phyloP scores from a whole-genome alignment of 1,284 basidiomycete genomes.

The Tetrapyrgos nigripes region DNA sequence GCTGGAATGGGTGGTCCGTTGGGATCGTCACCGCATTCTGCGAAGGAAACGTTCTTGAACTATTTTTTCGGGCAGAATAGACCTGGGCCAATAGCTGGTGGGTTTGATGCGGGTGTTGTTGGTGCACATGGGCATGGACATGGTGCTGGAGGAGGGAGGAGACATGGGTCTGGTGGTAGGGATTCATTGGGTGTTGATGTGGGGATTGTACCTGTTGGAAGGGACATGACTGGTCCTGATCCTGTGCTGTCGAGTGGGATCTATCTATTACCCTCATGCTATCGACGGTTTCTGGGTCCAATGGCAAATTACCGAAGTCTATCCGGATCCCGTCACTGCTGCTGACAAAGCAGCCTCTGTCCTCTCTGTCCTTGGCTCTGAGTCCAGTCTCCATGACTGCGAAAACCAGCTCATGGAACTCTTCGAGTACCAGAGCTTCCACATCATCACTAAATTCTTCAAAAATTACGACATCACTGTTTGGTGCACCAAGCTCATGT shows the following conservation, averaged over 20 bases:
- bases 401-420: no score
- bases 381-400: no score
- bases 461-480: conserved; percentile 97
- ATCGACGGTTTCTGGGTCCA: conserved; percentile 99
- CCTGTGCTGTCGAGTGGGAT: no score
- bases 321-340: conserved; percentile 94
- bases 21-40: conserved; percentile 54
- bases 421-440: no score
- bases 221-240: conserved; percentile 69
- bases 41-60: conserved; percentile 91
- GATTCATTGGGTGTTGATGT: conserved; percentile 23
- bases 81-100: conserved; percentile 66
- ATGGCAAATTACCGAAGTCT: conserved; percentile 88
- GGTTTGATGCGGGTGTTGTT: no score
- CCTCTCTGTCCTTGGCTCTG: no score
- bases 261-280: conserved; percentile 86
- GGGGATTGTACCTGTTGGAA: conserved; percentile 55
- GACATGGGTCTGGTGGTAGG: no score
- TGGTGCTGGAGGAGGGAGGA: no score
- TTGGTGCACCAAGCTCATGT: conserved; percentile 97
- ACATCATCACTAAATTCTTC: no score
- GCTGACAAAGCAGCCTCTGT: conserved; percentile 89
- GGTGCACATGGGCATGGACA: no score
- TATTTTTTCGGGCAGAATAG: conserved; percentile 94
- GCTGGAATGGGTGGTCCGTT: no score